These are phyloP conservation scores for Penstemon eatonii DNA, from an alignment of 257 asterid species.

Conservation along the genomic window DNA sequence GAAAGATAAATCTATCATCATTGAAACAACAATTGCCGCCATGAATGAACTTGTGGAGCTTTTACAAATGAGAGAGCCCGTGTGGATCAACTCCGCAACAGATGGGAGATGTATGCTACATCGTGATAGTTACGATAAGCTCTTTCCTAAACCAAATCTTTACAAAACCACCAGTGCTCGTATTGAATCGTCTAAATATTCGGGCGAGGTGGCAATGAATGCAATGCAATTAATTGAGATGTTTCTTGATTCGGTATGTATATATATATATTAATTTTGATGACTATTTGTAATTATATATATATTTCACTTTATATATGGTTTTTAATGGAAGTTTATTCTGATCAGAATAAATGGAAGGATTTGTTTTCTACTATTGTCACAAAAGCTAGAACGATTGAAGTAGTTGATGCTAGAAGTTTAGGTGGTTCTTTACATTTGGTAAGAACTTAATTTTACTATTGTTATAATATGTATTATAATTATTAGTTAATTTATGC, in stretches of 20 bases:
- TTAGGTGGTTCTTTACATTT: slow-evolving; percentile 47
- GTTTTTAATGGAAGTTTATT: background rate
- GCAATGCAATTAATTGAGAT: slow-evolving; percentile 50
- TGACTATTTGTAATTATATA: background rate
- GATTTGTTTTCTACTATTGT: slow-evolving; percentile 63
- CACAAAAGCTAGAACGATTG: slow-evolving; percentile 47
- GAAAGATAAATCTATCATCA: slow-evolving; percentile 36
- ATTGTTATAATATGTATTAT: background rate
- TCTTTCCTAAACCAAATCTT: slow-evolving; percentile 42
- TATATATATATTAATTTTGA: background rate
- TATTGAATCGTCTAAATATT: slow-evolving; percentile 68
- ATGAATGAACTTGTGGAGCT: slow-evolving; percentile 60
- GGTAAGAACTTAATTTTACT: slow-evolving; percentile 37
- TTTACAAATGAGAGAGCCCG: slow-evolving; percentile 50
- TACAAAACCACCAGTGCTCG: slow-evolving; percentile 43
- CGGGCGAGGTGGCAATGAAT: slow-evolving; percentile 55
- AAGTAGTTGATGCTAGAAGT: slow-evolving; percentile 45
- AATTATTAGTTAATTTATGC: no score
- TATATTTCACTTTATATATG: background rate
- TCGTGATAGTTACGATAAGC: slow-evolving; percentile 52
- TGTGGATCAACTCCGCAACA: slow-evolving; percentile 48
- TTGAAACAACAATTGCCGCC: slow-evolving; percentile 45
- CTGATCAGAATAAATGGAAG: slow-evolving; percentile 57
- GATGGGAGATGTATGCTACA: slow-evolving; percentile 48
- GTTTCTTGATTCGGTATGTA: slow-evolving; percentile 55